Evolutionary conservation across 495 filamentous ascomycete genomes (phyloP).

Genomic region (Tetracladium setigerum): DNA sequence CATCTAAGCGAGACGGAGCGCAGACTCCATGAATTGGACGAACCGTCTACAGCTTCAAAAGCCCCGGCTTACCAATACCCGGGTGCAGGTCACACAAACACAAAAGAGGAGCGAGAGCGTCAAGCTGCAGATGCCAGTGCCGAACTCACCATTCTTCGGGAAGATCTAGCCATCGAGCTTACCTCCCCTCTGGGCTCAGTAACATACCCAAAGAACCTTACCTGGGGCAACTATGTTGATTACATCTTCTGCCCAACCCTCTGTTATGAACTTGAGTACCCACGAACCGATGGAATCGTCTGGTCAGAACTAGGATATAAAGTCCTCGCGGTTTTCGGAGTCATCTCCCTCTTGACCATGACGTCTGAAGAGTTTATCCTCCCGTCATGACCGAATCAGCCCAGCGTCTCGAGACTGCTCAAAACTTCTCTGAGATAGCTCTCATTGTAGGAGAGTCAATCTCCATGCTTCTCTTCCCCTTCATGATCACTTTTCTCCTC

Average conservation of each 20-base stretch:
- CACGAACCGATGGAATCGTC: constrained; percentile 61
- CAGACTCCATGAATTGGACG: constrained; percentile 70
- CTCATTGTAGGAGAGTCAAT: constrained; percentile 89
- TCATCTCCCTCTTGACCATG: constrained; percentile 89
- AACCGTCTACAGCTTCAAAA: constrained; percentile 60
- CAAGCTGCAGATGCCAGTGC: constrained; percentile 35
- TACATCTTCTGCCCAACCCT: constrained; percentile 90
- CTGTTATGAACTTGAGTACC: constrained; percentile 97
- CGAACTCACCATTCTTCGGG: constrained; percentile 59
- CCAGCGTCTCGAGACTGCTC: constrained; percentile 49
- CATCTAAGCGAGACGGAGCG: constrained; percentile 84
- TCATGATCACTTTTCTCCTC: constrained; percentile 92
- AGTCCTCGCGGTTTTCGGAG: constrained; percentile 85
- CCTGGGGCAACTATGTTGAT: constrained; percentile 72
- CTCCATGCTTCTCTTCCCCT: constrained; percentile 88
- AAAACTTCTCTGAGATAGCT: constrained; percentile 53
- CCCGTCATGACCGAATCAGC: constrained; percentile 73
- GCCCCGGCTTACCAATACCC: constrained; percentile 72
- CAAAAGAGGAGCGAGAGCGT: constrained; percentile 11
- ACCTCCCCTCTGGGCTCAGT: constrained; percentile 82
- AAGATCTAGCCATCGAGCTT: constrained; percentile 83
- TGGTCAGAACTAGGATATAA: constrained; percentile 85
- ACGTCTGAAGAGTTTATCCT: constrained; percentile 94
- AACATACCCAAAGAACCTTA: constrained; percentile 87
- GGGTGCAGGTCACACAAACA: constrained; percentile 42